phyloP scores from a whole-genome alignment of 495 filamentous ascomycete genomes.

The Penicillium mononematosum region DNA sequence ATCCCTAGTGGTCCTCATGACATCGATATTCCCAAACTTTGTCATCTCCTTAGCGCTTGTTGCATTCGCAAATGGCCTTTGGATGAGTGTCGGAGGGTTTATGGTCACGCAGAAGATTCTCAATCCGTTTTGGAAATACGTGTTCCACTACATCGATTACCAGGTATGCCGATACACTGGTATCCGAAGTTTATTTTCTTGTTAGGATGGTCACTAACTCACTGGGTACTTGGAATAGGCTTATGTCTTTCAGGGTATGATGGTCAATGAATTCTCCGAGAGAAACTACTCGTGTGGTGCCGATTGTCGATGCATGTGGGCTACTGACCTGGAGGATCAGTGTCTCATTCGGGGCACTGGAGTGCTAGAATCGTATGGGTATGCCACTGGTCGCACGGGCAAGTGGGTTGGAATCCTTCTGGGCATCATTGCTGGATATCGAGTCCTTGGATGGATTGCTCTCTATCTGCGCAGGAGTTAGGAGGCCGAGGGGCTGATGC shows the following conservation, averaged over 20 bases:
- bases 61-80: conserved; percentile 80
- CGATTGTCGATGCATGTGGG: conserved; percentile 68
- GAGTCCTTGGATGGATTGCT: conserved; percentile 58
- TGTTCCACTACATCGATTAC: conserved; percentile 82
- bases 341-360: conserved; percentile 67
- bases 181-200: not conserved
- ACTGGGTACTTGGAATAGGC: conserved; percentile 28
- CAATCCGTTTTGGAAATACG: conserved; percentile 82
- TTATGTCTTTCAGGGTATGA: conserved; percentile 88
- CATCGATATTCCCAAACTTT: conserved; percentile 71
- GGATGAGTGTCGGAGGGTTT: conserved; percentile 84
- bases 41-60: conserved; percentile 72
- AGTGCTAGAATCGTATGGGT: conserved; percentile 67
- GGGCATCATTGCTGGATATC: conserved; percentile 69
- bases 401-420: conserved; percentile 75
- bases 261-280: conserved; percentile 76
- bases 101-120: conserved; percentile 66
- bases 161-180: conserved; percentile 40
- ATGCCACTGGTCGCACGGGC: conserved; percentile 58
- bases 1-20: conserved; percentile 72
- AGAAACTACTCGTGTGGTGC: conserved; percentile 59
- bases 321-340: conserved; percentile 56
- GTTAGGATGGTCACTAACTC: conserved; percentile 1
- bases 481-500: not conserved
- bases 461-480: conserved; percentile 34